phyloP scores from a whole-genome alignment of 345 rosid genomes.

The Hibiscus syriacus region DNA sequence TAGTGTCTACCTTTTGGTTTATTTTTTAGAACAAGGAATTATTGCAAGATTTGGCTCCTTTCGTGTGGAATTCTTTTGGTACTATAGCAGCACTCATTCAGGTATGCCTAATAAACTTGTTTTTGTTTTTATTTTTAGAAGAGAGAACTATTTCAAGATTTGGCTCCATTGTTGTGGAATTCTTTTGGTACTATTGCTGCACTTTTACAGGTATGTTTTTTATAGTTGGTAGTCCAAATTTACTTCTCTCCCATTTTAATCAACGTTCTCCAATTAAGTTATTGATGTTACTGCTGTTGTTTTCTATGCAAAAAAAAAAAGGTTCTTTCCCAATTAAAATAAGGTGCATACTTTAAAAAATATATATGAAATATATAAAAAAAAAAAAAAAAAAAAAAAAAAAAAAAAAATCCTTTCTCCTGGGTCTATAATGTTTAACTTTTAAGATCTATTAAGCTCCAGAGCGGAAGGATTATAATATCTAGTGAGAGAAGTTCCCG shows the following conservation, averaged over 20 bases:
- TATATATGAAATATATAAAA: too few relatives aligned
- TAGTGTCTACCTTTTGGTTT: constrained; percentile 28
- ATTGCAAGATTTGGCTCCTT: constrained; percentile 97
- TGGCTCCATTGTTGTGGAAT: constrained; percentile 96
- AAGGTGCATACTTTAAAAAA: not conserved
- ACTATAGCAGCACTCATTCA: constrained; percentile 72
- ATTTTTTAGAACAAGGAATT: constrained; percentile 77
- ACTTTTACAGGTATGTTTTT: constrained; percentile 57
- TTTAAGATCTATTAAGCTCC: too few relatives aligned
- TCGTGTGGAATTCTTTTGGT: constrained; percentile 91
- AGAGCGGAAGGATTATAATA: too few relatives aligned
- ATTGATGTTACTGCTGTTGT: not conserved
- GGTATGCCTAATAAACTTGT: constrained; percentile 33
- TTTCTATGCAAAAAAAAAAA: too few relatives aligned
- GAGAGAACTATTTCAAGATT: constrained; percentile 92
- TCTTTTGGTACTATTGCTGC: constrained; percentile 83
- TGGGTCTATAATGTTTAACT: too few relatives aligned
- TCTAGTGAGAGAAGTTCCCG: too few relatives aligned
- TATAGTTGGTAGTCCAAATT: constrained; percentile 16
- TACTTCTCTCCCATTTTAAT: not conserved
- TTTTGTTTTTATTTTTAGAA: constrained; percentile 41
- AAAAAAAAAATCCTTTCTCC: too few relatives aligned
- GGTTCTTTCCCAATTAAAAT: not conserved
- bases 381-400: too few relatives aligned
- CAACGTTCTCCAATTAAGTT: constrained; percentile 1